These are phyloP conservation scores for Austroboletus novae-zelandiae DNA, from an alignment of 1,284 basidiomycete genomes.

Conservation along the genomic window DNA sequence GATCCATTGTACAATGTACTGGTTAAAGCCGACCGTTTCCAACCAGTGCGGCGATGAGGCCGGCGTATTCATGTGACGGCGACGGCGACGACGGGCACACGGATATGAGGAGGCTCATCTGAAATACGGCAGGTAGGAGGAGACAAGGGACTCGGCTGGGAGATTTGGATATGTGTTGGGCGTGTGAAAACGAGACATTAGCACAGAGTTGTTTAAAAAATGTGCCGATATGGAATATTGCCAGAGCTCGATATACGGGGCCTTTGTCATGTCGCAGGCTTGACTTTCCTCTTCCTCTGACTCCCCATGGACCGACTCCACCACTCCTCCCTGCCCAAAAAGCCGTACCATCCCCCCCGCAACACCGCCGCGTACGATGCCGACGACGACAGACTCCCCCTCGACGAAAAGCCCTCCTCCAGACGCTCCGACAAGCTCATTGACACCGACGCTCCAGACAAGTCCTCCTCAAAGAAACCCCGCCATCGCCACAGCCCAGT, in stretches of 20 bases:
- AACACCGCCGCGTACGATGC: slow-evolving; percentile 15
- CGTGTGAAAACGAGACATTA: slow-evolving; percentile 32
- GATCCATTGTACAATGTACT: slow-evolving; percentile 7
- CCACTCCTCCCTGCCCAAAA: slow-evolving; percentile 24
- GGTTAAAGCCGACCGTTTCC: not conserved
- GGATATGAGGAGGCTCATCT: slow-evolving; percentile 25
- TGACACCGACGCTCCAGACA: slow-evolving; percentile 26
- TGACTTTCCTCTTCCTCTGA: slow-evolving; percentile 31
- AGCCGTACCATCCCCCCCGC: slow-evolving; percentile 10
- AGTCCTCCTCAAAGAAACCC: slow-evolving; percentile 56
- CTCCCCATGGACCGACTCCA: slow-evolving; percentile 35
- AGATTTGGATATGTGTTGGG: slow-evolving; percentile 25
- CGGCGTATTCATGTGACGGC: not conserved
- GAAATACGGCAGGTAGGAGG: too few relatives aligned
- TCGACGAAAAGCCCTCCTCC: slow-evolving; percentile 39
- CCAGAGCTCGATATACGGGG: slow-evolving; percentile 39
- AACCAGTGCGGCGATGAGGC: too few relatives aligned
- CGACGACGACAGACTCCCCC: slow-evolving; percentile 25
- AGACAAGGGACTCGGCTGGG: too few relatives aligned
- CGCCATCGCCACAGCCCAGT: slow-evolving; percentile 69
- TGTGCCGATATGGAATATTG: slow-evolving; percentile 40
- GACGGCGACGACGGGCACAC: slow-evolving; percentile 1
- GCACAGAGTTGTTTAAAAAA: slow-evolving; percentile 34
- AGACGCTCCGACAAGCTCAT: slow-evolving; percentile 21
- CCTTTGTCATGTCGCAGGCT: slow-evolving; percentile 37